Evolutionary conservation across 345 rosid genomes (phyloP).

Genomic region (Melaleuca quinquenervia): DNA sequence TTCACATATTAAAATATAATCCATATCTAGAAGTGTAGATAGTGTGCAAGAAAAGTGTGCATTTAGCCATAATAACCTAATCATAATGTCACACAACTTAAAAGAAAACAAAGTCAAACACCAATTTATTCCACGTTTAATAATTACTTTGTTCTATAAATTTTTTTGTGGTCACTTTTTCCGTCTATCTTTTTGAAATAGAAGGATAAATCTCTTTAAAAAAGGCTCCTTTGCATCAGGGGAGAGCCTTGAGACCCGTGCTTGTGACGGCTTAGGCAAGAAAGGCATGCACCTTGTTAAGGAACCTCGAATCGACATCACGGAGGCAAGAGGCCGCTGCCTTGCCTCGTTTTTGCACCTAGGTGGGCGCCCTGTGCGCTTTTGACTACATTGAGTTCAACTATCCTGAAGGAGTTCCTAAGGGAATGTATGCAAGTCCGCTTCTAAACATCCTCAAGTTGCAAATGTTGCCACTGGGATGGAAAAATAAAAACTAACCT

Average conservation of each 20-base stretch:
- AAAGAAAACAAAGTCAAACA: background rate
- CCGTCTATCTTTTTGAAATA: background rate
- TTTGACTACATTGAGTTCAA: background rate
- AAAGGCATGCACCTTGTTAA: background rate
- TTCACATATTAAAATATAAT: background rate
- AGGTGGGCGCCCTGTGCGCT: background rate
- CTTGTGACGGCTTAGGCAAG: background rate
- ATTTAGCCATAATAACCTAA: background rate
- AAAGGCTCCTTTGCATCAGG: background rate
- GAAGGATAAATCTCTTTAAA: background rate
- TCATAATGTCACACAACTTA: background rate
- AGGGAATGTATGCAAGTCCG: background rate
- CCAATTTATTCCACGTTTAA: background rate
- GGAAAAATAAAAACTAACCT: conserved; percentile 26
- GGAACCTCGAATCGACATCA: background rate
- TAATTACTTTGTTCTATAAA: background rate
- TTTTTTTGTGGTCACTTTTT: background rate
- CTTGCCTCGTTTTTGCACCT: background rate
- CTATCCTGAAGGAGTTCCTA: background rate
- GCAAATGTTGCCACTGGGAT: background rate
- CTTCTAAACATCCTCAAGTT: background rate
- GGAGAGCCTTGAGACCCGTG: background rate
- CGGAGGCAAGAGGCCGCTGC: background rate
- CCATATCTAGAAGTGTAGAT: background rate
- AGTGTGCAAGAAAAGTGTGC: background rate